A percentile compares a stretch with the other conserved stretches of the same genome.
Conservation (phyloP, 1,284 basidiomycete species). For the Ganoderma sinense region DNA sequence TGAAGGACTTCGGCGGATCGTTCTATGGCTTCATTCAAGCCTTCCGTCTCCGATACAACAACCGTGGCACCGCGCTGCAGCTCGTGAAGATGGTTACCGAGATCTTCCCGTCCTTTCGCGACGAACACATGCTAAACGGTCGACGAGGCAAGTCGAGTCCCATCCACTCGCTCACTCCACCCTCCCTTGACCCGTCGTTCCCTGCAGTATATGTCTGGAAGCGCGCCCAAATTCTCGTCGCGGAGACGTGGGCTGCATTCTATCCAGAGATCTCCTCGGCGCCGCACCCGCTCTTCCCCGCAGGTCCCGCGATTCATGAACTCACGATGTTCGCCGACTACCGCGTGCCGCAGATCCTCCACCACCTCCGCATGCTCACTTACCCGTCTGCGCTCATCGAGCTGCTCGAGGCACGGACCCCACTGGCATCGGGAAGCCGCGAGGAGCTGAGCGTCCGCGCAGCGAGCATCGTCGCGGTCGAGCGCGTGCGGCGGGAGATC, state of each 20-base stretch:
- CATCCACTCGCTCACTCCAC: neutral
- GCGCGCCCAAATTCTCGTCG: constrained; percentile 84
- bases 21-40: constrained; percentile 70
- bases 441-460: constrained; percentile 79
- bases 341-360: constrained; percentile 84
- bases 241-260: constrained; percentile 86
- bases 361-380: constrained; percentile 75
- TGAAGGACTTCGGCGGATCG: constrained; percentile 73
- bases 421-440: constrained; percentile 59
- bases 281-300: constrained; percentile 75
- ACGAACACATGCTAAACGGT: constrained; percentile 66
- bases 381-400: constrained; percentile 67
- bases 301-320: constrained; percentile 65
- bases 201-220: constrained; percentile 80
- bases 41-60: constrained; percentile 59
- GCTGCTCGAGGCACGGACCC: constrained; percentile 50
- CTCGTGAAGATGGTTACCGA: constrained; percentile 76
- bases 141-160: constrained; percentile 54
- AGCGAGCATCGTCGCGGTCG: constrained; percentile 80
- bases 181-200: constrained; percentile 6
- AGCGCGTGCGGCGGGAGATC: constrained; percentile 68
- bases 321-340: constrained; percentile 92
- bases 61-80: constrained; percentile 70
- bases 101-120: constrained; percentile 79
- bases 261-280: constrained; percentile 55